Evolutionary conservation across 169 alveolate species (phyloP), one percentile per base, ranked within the genome.

Genomic region (Theileria annulata): DNA sequence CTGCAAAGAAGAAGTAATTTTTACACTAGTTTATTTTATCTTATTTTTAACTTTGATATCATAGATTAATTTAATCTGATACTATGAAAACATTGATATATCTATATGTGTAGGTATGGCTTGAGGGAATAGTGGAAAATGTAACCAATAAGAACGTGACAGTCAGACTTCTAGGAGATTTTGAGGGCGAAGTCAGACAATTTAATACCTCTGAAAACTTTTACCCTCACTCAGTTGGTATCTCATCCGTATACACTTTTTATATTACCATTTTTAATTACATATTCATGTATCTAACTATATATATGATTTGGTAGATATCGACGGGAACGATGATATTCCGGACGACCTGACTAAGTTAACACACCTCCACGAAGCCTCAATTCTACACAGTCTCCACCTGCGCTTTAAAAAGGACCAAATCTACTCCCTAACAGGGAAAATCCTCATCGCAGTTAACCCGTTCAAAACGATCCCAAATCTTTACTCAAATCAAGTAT

Each of bases 381-480:
- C 99, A 2, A 92, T 98, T 9, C 89, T 98, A 12, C 97, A 97
- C 74, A 95, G 96, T 31, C 85, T 97, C 62, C 90, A 96, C 74
- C 75, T 87, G 31, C 92, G 99, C 47, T 97, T 94, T 78, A 92
- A 91, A 19, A 84, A 90, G 21, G 97, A 96, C 71, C 79, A 92
- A 62, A 97, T 97, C 42, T 97, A 97, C 80, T 96, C 99, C n/a
- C 91, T 95, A 58, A 96, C 99, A 2, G 99, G 99, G 42, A 98
- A 99, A 51, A 97, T 97, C 60, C 93, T 98, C 64, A 95, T 98
- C 27, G 98, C 99, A 59, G 97, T 98, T 15, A 98, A 98, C 76
- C 99, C 99, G 4, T 98, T 96, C 88, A 95, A 95, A 62, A 60
- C 62, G 4, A 85, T 94, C 21, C 84, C 64, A 2, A 91, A 92